These are phyloP conservation scores for Moesziomyces sp. DNA, from an alignment of 1,284 basidiomycete genomes.

Conservation along the genomic window DNA sequence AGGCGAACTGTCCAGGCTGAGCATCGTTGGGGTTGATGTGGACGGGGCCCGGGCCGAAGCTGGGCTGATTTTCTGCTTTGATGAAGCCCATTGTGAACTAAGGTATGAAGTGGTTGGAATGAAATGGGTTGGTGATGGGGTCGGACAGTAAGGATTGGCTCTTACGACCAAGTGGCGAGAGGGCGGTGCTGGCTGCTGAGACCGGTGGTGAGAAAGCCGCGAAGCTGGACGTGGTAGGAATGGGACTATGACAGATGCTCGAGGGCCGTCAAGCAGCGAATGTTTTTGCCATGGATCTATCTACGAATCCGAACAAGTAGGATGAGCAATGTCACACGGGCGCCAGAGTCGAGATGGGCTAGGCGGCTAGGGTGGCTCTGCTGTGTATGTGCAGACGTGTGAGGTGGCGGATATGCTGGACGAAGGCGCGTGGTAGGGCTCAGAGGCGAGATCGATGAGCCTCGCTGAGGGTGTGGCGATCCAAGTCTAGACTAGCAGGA, in stretches of 20 bases:
- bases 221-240: neutral
- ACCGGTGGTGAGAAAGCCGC: too few relatives aligned
- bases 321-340: neutral
- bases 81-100: slow-evolving; percentile 41
- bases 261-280: neutral
- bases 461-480: neutral
- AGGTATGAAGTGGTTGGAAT: neutral
- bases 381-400: too few relatives aligned
- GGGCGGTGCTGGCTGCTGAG: too few relatives aligned
- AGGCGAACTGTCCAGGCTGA: slow-evolving; percentile 45
- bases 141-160: neutral
- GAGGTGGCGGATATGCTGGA: too few relatives aligned
- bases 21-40: slow-evolving; percentile 34
- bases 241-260: neutral
- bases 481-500: neutral
- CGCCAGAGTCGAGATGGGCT: neutral
- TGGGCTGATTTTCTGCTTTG: slow-evolving; percentile 41
- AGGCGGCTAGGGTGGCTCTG: too few relatives aligned
- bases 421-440: too few relatives aligned
- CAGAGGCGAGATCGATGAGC: neutral
- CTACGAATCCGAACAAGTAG: neutral
- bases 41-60: slow-evolving; percentile 24
- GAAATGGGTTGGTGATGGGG: neutral
- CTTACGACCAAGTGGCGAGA: too few relatives aligned
- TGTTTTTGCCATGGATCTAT: neutral